A percentile compares a stretch with the other conserved stretches of the same genome.
These are phyloP conservation scores for Pythium monospermum DNA, from an alignment of 352 stramenopile genomes.

Conservation along the genomic window DNA sequence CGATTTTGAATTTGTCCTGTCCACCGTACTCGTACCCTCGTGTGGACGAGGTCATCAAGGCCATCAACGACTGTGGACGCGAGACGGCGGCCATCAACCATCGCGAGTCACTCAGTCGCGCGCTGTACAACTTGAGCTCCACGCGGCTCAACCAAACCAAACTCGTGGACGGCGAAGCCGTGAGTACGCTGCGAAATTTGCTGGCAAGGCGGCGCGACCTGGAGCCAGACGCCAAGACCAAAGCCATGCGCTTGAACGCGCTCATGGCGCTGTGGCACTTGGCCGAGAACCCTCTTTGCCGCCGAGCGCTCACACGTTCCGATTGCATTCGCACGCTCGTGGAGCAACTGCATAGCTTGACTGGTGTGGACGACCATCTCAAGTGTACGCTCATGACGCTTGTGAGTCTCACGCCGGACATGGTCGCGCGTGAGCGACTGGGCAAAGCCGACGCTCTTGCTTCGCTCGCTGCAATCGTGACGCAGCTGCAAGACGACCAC, in stretches of 20 bases:
- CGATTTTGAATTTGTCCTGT: slow-evolving; percentile 66
- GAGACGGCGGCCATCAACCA: slow-evolving; percentile 27
- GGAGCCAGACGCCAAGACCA: slow-evolving; percentile 2
- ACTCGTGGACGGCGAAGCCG: slow-evolving; percentile 49
- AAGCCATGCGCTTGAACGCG: slow-evolving; percentile 36
- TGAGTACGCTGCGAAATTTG: slow-evolving; percentile 32
- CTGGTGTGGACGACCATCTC: slow-evolving; percentile 27
- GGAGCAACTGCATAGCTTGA: slow-evolving; percentile 29
- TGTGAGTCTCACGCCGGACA: slow-evolving; percentile 27
- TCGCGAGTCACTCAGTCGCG: slow-evolving; percentile 40
- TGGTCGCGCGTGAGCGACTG: slow-evolving; percentile 36
- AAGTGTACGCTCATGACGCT: slow-evolving; percentile 38
- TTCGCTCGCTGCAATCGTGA: slow-evolving; percentile 29
- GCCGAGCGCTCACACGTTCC: slow-evolving; percentile 36
- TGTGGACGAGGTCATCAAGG: slow-evolving; percentile 57
- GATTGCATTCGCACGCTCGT: slow-evolving; percentile 47
- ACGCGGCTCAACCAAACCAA: slow-evolving; percentile 61
- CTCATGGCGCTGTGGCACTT: slow-evolving; percentile 50
- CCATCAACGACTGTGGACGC: slow-evolving; percentile 45
- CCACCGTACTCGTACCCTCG: slow-evolving; percentile 60
- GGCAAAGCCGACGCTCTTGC: slow-evolving; percentile 31
- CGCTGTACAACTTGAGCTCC: slow-evolving; percentile 65
- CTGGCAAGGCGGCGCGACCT: background rate
- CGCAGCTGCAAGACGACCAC: background rate
- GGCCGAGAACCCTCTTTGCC: slow-evolving; percentile 42